These are phyloP conservation scores for Syncephalis fuscata DNA, from an alignment of 371 early-diverging fungal species.

Conservation along the genomic window DNA sequence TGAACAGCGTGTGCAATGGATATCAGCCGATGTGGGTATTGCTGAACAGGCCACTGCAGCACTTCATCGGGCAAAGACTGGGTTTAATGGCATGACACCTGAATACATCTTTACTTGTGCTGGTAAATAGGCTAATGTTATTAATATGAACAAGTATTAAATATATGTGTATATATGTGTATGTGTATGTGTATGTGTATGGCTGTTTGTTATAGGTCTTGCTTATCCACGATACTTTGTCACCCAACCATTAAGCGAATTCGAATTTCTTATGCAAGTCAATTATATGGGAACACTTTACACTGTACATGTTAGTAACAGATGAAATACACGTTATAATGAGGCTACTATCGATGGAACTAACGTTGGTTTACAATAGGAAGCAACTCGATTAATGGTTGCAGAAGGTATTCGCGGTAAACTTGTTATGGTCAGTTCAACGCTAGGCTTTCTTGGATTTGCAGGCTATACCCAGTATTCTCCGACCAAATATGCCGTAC, in stretches of 20 bases:
- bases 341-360: neutral
- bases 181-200: neutral
- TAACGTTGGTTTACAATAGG: slow-evolving; percentile 13
- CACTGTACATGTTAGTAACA: slow-evolving; percentile 39
- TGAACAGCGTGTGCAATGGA: slow-evolving; percentile 14
- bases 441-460: slow-evolving; percentile 55
- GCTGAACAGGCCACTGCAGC: slow-evolving; percentile 32
- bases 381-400: slow-evolving; percentile 46
- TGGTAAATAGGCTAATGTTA: slow-evolving; percentile 18
- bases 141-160: neutral
- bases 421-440: slow-evolving; percentile 66
- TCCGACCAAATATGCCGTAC: slow-evolving; percentile 71
- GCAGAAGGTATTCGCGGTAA: slow-evolving; percentile 39
- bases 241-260: slow-evolving; percentile 41
- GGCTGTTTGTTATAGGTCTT: slow-evolving; percentile 15
- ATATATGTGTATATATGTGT: slow-evolving; percentile 1
- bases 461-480: slow-evolving; percentile 70
- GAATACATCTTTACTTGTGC: slow-evolving; percentile 71
- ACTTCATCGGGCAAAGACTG: slow-evolving; percentile 36
- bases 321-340: neutral
- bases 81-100: slow-evolving; percentile 31
- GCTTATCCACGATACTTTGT: slow-evolving; percentile 55
- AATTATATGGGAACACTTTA: slow-evolving; percentile 75
- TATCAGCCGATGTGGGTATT: slow-evolving; percentile 42
- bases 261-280: slow-evolving; percentile 38